Evolutionary conservation across 2,329 filamentous ascomycete species (phyloP).

Genomic region (Aspergillus puulaauensis): DNA sequence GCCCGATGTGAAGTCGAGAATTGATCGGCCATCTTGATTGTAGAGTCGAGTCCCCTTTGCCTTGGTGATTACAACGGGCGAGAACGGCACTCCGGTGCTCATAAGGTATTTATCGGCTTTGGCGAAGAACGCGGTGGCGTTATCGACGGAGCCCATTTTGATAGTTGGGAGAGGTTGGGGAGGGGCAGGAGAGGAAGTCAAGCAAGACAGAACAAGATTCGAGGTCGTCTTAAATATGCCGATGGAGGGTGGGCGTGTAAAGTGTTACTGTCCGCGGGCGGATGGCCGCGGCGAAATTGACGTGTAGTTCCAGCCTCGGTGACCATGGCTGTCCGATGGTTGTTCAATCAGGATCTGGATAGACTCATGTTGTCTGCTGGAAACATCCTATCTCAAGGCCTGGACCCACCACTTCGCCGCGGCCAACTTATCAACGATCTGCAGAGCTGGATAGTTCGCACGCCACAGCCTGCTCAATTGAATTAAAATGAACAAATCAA

Average conservation of each 20-base stretch:
- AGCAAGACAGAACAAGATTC: background rate
- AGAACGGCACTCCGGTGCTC: conserved; percentile 41
- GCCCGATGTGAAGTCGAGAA: conserved; percentile 61
- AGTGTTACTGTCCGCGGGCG: background rate
- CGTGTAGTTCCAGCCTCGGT: too few species aligned
- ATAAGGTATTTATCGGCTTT: conserved; percentile 44
- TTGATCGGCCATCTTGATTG: conserved; percentile 41
- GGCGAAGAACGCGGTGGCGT: conserved; percentile 28
- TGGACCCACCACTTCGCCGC: conserved; percentile 1
- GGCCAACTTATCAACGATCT: background rate
- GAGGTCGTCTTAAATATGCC: background rate
- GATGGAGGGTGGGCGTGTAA: background rate
- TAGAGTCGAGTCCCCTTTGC: conserved; percentile 50
- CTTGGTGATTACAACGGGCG: conserved; percentile 45
- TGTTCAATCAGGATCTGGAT: too few species aligned
- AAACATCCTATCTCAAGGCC: background rate
- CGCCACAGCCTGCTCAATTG: too few species aligned
- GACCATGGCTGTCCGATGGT: too few species aligned
- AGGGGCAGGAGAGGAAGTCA: background rate
- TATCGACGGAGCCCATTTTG: background rate
- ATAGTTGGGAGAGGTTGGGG: background rate
- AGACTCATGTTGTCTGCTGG: too few species aligned
- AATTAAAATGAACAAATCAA: background rate
- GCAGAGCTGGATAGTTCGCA: too few species aligned
- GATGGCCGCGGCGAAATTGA: background rate